Evolutionary conservation across 2,329 filamentous ascomycete genomes (phyloP).

Genomic region (Xylariales sp.): DNA sequence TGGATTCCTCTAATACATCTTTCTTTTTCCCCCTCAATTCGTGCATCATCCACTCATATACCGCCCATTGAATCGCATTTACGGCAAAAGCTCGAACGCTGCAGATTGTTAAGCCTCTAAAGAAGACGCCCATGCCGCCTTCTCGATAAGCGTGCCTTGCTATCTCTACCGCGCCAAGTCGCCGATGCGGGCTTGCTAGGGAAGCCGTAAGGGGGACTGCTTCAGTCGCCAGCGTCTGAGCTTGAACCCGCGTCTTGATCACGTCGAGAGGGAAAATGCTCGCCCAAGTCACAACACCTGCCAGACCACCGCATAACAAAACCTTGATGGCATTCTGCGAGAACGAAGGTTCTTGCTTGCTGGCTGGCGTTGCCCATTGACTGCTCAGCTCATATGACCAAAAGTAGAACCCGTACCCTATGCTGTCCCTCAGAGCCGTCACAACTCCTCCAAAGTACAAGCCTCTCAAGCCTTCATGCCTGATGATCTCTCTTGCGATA

Average conservation of each 20-base stretch:
- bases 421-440: slow-evolving; percentile 76
- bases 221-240: slow-evolving; percentile 44
- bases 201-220: slow-evolving; percentile 26
- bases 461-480: slow-evolving; percentile 56
- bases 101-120: slow-evolving; percentile 73
- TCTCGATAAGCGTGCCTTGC: slow-evolving; percentile 61
- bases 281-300: slow-evolving; percentile 83
- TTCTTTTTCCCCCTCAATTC: slow-evolving; percentile 39
- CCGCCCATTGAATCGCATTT: slow-evolving; percentile 88
- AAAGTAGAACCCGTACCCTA: slow-evolving; percentile 98
- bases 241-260: slow-evolving; percentile 88
- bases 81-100: slow-evolving; percentile 85
- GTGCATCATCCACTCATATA: slow-evolving; percentile 84
- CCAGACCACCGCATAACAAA: slow-evolving; percentile 79
- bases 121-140: slow-evolving; percentile 62
- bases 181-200: slow-evolving; percentile 17
- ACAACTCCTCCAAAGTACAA: slow-evolving; percentile 78
- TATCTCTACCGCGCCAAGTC: slow-evolving; percentile 56
- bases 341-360: slow-evolving; percentile 11
- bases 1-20: too few species aligned
- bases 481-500: slow-evolving; percentile 59
- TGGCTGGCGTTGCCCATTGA: slow-evolving; percentile 43
- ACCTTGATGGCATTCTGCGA: slow-evolving; percentile 55
- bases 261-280: slow-evolving; percentile 90
- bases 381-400: slow-evolving; percentile 83